Evolutionary conservation across 371 early-diverging fungal genomes (phyloP).

Genomic region (Nematocida sp.): DNA sequence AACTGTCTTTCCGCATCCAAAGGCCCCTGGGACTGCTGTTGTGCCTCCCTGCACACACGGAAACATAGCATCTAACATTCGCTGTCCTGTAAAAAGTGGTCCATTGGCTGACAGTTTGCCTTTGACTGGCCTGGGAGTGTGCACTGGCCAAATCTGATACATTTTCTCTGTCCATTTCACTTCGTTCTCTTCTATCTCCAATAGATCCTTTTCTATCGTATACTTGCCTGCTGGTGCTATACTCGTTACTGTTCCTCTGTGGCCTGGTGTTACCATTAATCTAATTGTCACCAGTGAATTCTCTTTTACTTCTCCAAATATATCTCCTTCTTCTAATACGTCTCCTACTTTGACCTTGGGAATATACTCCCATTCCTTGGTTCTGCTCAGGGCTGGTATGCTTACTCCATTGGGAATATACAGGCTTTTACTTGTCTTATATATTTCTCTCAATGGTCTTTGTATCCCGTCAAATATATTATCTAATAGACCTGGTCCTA

Average conservation of each 20-base stretch:
- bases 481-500: conserved; percentile 94
- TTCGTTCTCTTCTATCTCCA: conserved; percentile 84
- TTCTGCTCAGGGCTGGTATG: conserved; percentile 85
- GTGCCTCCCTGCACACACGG: conserved; percentile 99
- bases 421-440: conserved; percentile 80
- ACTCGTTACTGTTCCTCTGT: conserved; percentile 83
- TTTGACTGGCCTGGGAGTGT: conserved; percentile 89
- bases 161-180: conserved; percentile 69
- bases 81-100: conserved; percentile 95
- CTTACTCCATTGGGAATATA: conserved; percentile 97
- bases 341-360: conserved; percentile 81
- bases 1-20: conserved; percentile 99
- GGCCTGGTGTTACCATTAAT: conserved; percentile 80
- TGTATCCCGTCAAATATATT: conserved; percentile 99
- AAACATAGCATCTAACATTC: conserved; percentile 96
- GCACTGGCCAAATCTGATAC: conserved; percentile 97
- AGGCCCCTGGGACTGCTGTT: conserved; percentile 99
- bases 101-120: conserved; percentile 88
- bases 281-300: conserved; percentile 79
- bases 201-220: conserved; percentile 77
- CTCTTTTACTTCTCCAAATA: conserved; percentile 87
- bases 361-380: conserved; percentile 82
- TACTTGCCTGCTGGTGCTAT: conserved; percentile 88
- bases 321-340: conserved; percentile 91
- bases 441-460: conserved; percentile 91